These are phyloP conservation scores for Peniophora sp. DNA, from an alignment of 1,284 basidiomycete species.

Conservation along the genomic window DNA sequence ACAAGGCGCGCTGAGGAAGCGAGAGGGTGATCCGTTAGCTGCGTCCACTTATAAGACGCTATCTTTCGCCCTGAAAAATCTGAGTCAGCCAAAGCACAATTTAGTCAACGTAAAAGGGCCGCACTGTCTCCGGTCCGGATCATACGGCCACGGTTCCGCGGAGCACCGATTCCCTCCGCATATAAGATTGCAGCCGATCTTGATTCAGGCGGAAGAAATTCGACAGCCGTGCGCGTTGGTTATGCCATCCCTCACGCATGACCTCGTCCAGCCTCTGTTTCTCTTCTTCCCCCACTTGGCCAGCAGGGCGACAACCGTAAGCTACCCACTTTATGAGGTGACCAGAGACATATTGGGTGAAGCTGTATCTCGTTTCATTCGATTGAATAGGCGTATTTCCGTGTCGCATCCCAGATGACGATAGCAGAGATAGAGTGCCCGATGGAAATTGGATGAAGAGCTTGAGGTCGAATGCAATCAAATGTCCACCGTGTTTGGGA, in stretches of 20 bases:
- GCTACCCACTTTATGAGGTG: slow-evolving; percentile 16
- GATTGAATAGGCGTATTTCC: slow-evolving; percentile 15
- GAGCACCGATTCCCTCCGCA: too few species aligned
- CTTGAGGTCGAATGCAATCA: slow-evolving; percentile 17
- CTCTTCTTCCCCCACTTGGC: neutral
- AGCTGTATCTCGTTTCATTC: slow-evolving; percentile 13
- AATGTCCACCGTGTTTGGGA: slow-evolving; percentile 15
- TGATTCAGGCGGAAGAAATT: neutral
- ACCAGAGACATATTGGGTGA: slow-evolving; percentile 18
- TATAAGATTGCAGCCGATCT: neutral
- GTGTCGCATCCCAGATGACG: slow-evolving; percentile 19
- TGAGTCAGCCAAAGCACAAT: too few species aligned
- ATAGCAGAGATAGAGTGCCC: slow-evolving; percentile 15
- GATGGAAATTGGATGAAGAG: slow-evolving; percentile 18
- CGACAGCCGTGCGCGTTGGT: neutral
- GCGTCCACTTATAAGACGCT: too few species aligned
- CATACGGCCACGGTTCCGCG: too few species aligned
- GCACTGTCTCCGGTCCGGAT: too few species aligned
- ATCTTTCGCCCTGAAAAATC: too few species aligned
- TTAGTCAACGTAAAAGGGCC: too few species aligned
- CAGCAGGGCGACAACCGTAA: slow-evolving; percentile 9
- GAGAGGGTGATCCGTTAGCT: too few species aligned
- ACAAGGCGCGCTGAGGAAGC: too few species aligned
- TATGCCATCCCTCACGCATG: neutral
- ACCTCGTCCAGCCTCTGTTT: neutral